Percentiles rank a stretch among this genome's conserved stretches.
phyloP scores from a whole-genome alignment of 2,329 filamentous ascomycete genomes.

The Sordariomycetes sp. region DNA sequence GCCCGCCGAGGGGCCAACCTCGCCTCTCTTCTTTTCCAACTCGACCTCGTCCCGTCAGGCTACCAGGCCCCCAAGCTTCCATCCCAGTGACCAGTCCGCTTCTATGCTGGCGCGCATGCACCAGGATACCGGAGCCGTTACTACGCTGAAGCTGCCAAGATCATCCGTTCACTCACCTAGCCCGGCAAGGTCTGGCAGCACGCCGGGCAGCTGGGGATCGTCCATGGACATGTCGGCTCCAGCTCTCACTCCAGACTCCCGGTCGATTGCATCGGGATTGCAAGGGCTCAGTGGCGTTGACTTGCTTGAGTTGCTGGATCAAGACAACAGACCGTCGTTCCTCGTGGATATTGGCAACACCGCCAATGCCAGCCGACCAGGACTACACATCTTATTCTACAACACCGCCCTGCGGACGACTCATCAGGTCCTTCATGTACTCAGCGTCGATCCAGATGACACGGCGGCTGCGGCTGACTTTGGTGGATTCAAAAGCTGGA shows the following conservation, averaged over 20 bases:
- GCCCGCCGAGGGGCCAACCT: constrained; percentile 28
- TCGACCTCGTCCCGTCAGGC: constrained; percentile 25
- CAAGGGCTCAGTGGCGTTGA: constrained; percentile 56
- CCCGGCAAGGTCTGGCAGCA: constrained; percentile 38
- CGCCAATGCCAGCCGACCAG: constrained; percentile 41
- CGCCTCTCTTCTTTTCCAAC: constrained; percentile 44
- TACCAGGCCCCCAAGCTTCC: constrained; percentile 25
- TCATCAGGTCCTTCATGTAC: constrained; percentile 42
- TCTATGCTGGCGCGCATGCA: constrained; percentile 37
- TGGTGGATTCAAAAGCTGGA: constrained; percentile 61
- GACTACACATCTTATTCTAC: constrained; percentile 55
- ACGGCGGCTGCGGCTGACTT: constrained; percentile 38
- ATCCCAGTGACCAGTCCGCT: constrained; percentile 29
- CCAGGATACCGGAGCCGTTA: constrained; percentile 36
- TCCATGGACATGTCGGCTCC: constrained; percentile 43
- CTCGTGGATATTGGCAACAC: constrained; percentile 58
- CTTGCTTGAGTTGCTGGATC: constrained; percentile 63
- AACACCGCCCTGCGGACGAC: constrained; percentile 58
- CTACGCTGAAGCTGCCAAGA: constrained; percentile 45
- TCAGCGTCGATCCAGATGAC: constrained; percentile 40
- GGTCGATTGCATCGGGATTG: constrained; percentile 35
- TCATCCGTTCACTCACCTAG: constrained; percentile 40
- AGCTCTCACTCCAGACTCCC: constrained; percentile 41
- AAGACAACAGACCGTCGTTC: constrained; percentile 69
- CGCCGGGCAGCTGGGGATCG: constrained; percentile 42